Percentiles rank a stretch among this genome's conserved stretches.
These are phyloP conservation scores for Sporothrix phasma DNA, from an alignment of 2,329 filamentous ascomycete species.

Conservation along the genomic window DNA sequence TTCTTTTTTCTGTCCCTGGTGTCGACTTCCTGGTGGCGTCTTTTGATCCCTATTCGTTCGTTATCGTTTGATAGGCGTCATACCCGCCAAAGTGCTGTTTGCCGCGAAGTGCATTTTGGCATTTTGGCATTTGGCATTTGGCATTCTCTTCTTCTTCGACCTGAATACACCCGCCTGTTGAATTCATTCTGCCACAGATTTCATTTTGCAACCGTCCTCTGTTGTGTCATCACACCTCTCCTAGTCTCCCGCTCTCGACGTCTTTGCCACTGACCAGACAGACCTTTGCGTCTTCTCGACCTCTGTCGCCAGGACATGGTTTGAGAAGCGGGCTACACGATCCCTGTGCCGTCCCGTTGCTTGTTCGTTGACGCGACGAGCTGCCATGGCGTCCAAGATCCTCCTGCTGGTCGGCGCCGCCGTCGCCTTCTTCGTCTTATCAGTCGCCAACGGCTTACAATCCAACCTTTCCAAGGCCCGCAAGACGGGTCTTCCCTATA, in stretches of 20 bases:
- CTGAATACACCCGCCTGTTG: too few relatives aligned
- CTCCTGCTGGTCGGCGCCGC: background rate
- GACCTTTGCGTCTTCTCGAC: background rate
- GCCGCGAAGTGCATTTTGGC: too few relatives aligned
- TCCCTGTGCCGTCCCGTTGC: background rate
- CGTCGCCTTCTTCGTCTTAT: background rate
- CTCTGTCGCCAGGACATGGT: background rate
- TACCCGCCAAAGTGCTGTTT: too few relatives aligned
- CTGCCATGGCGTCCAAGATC: background rate
- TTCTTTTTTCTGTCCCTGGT: too few relatives aligned
- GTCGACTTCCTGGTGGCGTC: too few relatives aligned
- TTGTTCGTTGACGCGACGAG: background rate
- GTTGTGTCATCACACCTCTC: too few relatives aligned
- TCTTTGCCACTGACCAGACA: background rate
- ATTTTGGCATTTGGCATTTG: too few relatives aligned
- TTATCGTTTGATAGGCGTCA: too few relatives aligned
- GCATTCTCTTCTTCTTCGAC: too few relatives aligned
- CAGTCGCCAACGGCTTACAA: constrained; percentile 26
- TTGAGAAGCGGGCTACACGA: background rate
- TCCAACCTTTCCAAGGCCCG: constrained; percentile 41
- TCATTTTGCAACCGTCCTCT: too few relatives aligned
- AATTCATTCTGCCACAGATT: too few relatives aligned
- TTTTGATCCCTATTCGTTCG: too few relatives aligned
- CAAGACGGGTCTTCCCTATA: constrained; percentile 41
- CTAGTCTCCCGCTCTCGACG: background rate